Percentiles rank a stretch among this genome's conserved stretches.
These are phyloP conservation scores for Phyllachora maydis DNA, from an alignment of 2,329 filamentous ascomycete genomes.

Conservation along the genomic window DNA sequence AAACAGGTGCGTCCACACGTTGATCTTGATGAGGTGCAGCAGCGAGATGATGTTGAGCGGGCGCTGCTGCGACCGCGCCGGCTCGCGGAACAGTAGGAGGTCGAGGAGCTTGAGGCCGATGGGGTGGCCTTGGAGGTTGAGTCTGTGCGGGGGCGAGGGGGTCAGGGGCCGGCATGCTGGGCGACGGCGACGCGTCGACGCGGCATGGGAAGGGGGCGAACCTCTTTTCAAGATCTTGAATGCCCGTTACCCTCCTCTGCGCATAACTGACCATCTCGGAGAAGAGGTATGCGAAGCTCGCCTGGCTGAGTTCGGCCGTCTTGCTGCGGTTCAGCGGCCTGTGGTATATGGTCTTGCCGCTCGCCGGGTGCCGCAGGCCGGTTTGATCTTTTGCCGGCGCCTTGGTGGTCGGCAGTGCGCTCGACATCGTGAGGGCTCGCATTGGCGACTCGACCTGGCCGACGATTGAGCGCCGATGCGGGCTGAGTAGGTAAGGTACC, in stretches of 20 bases:
- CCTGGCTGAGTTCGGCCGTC: slow-evolving; percentile 73
- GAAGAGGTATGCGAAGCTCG: slow-evolving; percentile 91
- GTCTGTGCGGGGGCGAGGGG: slow-evolving; percentile 22
- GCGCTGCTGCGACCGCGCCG: slow-evolving; percentile 47
- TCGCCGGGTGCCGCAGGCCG: slow-evolving; percentile 72
- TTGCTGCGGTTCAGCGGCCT: slow-evolving; percentile 79
- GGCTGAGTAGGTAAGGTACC: too few relatives aligned
- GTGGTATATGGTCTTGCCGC: slow-evolving; percentile 96
- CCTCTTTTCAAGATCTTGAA: slow-evolving; percentile 85
- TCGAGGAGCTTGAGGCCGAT: slow-evolving; percentile 89
- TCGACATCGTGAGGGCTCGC: too few relatives aligned
- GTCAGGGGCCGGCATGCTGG: too few relatives aligned
- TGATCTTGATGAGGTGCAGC: slow-evolving; percentile 86
- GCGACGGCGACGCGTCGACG: too few relatives aligned
- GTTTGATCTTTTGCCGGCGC: slow-evolving; percentile 18
- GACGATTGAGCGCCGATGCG: too few relatives aligned
- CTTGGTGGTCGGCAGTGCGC: neutral
- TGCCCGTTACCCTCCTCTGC: slow-evolving; percentile 73
- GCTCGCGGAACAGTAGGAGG: slow-evolving; percentile 72
- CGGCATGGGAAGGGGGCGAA: slow-evolving; percentile 19
- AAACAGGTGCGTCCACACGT: slow-evolving; percentile 84
- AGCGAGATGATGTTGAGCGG: slow-evolving; percentile 79
- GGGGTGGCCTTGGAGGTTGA: slow-evolving; percentile 82
- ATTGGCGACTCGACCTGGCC: too few relatives aligned
- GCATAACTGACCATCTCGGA: slow-evolving; percentile 94